Conservation (phyloP, 208 protist genomes). For the Sergeia podlipaevii region DNA sequence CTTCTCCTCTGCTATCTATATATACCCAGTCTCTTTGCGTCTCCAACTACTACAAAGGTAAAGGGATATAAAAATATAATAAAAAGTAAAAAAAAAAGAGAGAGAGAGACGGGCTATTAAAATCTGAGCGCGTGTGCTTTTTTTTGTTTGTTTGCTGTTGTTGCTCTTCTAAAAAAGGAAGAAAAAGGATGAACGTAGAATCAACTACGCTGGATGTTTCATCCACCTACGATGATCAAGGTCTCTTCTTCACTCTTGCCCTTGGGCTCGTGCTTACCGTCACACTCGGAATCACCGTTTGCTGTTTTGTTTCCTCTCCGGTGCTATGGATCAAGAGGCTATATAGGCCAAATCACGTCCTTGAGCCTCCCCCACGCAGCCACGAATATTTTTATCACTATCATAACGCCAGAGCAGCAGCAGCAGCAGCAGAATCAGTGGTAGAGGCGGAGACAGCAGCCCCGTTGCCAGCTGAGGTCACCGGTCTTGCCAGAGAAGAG, state of each 20-base stretch:
- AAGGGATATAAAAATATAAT: too few relatives aligned
- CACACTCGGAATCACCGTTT: slow-evolving; percentile 26
- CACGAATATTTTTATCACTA: too few relatives aligned
- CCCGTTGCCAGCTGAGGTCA: too few relatives aligned
- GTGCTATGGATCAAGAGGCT: slow-evolving; percentile 72
- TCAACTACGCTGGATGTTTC: slow-evolving; percentile 7
- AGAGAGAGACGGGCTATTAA: too few relatives aligned
- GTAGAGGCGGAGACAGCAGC: not conserved
- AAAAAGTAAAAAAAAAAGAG: slow-evolving; percentile 3
- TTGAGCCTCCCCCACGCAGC: slow-evolving; percentile 19
- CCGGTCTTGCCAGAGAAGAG: too few relatives aligned
- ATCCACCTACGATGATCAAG: slow-evolving; percentile 75
- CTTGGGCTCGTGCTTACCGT: slow-evolving; percentile 25
- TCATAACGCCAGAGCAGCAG: not conserved
- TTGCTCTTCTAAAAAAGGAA: not conserved
- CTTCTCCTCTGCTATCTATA: too few relatives aligned
- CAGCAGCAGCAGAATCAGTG: not conserved
- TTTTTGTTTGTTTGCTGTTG: not conserved
- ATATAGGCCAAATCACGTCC: slow-evolving; percentile 76
- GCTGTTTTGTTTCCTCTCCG: slow-evolving; percentile 30
- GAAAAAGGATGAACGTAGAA: slow-evolving; percentile 1
- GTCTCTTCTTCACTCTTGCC: slow-evolving; percentile 54
- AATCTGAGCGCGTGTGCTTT: too few relatives aligned
- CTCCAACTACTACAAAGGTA: too few relatives aligned
- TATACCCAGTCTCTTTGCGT: too few relatives aligned